Evolutionary conservation across 208 protist genomes (phyloP).

Genomic region (Trypanosoma avium): DNA sequence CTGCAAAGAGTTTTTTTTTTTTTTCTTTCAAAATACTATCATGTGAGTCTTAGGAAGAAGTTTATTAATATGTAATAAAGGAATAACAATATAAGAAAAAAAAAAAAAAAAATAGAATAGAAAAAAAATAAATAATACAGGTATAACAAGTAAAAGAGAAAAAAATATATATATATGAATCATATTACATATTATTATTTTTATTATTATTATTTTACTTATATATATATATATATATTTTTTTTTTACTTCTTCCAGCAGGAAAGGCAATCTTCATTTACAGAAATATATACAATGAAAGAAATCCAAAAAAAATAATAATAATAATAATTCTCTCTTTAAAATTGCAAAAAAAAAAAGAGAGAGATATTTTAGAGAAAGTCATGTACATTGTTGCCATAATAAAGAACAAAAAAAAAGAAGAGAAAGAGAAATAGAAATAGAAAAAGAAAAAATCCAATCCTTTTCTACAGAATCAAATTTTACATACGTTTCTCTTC

Average conservation of each 20-base stretch:
- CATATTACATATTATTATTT: too few relatives aligned
- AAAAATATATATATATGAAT: slow-evolving; percentile 6
- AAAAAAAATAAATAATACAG: neutral
- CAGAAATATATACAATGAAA: neutral
- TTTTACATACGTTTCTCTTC: neutral
- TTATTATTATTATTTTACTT: too few relatives aligned
- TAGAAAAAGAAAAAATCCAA: too few relatives aligned
- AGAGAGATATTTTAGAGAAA: neutral
- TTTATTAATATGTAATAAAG: neutral
- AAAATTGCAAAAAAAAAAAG: neutral
- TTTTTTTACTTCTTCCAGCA: neutral
- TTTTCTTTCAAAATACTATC: neutral
- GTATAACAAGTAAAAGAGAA: slow-evolving; percentile 5
- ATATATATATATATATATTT: slow-evolving; percentile 2
- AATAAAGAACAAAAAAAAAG: too few relatives aligned
- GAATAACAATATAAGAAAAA: neutral
- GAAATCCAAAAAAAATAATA: slow-evolving; percentile 4
- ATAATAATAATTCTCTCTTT: slow-evolving; percentile 14
- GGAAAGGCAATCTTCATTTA: neutral
- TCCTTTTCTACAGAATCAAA: too few relatives aligned
- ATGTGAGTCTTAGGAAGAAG: neutral
- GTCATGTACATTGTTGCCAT: neutral
- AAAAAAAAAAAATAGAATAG: slow-evolving; percentile 1
- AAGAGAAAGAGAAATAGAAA: too few relatives aligned
- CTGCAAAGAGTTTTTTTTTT: neutral